Evolutionary conservation across 2,329 filamentous ascomycete species (phyloP), one percentile per base, ranked within the genome.

Genomic region (Diaporthe amygdali): DNA sequence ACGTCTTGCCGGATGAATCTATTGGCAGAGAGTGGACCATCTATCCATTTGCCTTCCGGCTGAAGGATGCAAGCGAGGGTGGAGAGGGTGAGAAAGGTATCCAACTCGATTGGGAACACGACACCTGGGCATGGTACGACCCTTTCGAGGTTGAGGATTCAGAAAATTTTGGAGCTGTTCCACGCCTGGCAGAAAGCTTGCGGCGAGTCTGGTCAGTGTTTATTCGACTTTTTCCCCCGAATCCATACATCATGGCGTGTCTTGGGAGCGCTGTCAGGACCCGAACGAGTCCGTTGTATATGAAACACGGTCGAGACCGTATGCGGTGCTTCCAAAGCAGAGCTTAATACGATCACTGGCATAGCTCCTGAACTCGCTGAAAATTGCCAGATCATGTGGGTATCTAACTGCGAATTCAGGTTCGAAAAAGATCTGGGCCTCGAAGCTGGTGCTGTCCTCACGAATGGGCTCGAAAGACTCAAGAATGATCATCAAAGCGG

Each of bases 91-190:
- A 86, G 69, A 76, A 82, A 14, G 82, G 81, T 7, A 89, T 93
- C 69, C 76, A 78, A 2, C 84, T 89, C 34, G 87, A 92, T 76
- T 90, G 88, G 88, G 91, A 93, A 78, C 90, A 92, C 74, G 85
- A 89, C 2, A 82, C 78, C 0, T 91, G 85, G 81, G 80, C 82
- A 32, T 92, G 90, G 88, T 86, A 88, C 73, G 82, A 88, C 64
- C 89, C 89, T 0, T 76, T 84, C 1, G 76, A 82, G 3, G 82
- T 91, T 12, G 79, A 82, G 22, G 84, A 87, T 17, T 79, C 84
- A 0, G 82, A 84, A 0, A 76, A 76, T 0, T 85, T 87, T 52
- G 83, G 84, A 1, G 86, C 87, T 12, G 90, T 93, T 0, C 90
- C 90, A 0, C 83, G 84, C 9, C 79, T 93, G 1, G 82, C 86